Conservation (phyloP, 768 basidiomycete species). For the Clavaria fumosa region DNA sequence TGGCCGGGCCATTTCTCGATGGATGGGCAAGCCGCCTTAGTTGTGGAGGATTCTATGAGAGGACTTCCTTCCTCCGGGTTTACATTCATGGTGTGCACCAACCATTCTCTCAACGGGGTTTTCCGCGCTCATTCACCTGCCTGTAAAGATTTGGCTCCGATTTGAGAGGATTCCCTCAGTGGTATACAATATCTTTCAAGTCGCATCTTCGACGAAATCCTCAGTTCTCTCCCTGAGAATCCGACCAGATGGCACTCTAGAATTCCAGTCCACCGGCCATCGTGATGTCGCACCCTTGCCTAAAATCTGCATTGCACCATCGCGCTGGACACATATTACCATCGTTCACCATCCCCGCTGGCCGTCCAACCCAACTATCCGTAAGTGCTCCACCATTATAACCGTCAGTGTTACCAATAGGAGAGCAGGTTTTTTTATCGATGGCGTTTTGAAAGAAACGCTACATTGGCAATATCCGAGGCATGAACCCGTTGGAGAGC, state of each 20-base stretch:
- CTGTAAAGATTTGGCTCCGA: slow-evolving; percentile 33
- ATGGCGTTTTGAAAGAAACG: slow-evolving; percentile 52
- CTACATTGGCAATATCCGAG: slow-evolving; percentile 52
- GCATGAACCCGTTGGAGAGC: slow-evolving; percentile 22
- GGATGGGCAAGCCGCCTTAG: slow-evolving; percentile 37
- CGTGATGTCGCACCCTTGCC: slow-evolving; percentile 28
- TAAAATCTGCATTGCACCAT: slow-evolving; percentile 31
- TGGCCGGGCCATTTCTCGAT: slow-evolving; percentile 73
- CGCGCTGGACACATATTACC: slow-evolving; percentile 59
- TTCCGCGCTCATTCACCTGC: slow-evolving; percentile 2
- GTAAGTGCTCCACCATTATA: slow-evolving; percentile 24
- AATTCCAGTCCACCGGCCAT: slow-evolving; percentile 27
- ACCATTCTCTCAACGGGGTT: not conserved
- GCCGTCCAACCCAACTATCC: slow-evolving; percentile 38
- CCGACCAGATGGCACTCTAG: slow-evolving; percentile 40
- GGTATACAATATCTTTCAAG: slow-evolving; percentile 25
- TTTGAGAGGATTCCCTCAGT: slow-evolving; percentile 25
- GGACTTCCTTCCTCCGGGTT: slow-evolving; percentile 48
- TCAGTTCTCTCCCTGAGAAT: slow-evolving; percentile 31
- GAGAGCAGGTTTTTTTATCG: slow-evolving; percentile 52
- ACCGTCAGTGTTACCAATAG: slow-evolving; percentile 1
- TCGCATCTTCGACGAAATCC: slow-evolving; percentile 17
- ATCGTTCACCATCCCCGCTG: slow-evolving; percentile 51
- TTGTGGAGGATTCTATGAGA: slow-evolving; percentile 32
- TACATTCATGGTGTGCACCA: slow-evolving; percentile 46